Evolutionary conservation across 164 flowering plant genomes (phyloP).

Genomic region (Vitis rupestris): DNA sequence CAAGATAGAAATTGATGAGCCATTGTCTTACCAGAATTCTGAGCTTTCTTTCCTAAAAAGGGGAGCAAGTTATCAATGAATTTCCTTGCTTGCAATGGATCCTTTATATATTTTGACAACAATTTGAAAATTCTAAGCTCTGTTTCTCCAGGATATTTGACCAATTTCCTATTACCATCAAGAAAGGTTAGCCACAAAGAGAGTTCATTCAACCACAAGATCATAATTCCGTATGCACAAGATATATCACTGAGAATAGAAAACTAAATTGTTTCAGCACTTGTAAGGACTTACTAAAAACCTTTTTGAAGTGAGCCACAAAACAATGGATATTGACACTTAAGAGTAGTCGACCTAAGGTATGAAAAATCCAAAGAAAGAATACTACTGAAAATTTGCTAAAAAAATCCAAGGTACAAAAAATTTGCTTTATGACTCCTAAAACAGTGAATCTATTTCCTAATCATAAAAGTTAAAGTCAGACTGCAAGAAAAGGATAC

Average conservation of each 20-base stretch:
- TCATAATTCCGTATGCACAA: not conserved
- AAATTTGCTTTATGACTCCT: too few relatives aligned
- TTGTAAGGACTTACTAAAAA: too few relatives aligned
- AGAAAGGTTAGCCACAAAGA: not conserved
- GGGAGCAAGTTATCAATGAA: conserved; percentile 76
- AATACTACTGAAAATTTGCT: too few relatives aligned
- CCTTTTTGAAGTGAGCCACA: too few relatives aligned
- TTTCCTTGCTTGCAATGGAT: conserved; percentile 42
- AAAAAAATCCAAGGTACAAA: too few relatives aligned
- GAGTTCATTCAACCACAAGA: not conserved
- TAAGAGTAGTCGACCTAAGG: too few relatives aligned
- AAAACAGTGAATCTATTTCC: too few relatives aligned
- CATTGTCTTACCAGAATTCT: conserved; percentile 47
- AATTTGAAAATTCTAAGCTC: conserved; percentile 61
- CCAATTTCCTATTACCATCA: conserved; percentile 40
- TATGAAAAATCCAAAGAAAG: too few relatives aligned
- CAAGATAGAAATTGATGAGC: not conserved
- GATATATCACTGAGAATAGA: not conserved
- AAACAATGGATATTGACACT: too few relatives aligned
- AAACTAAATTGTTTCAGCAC: too few relatives aligned
- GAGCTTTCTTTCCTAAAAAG: conserved; percentile 37
- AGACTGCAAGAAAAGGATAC: too few relatives aligned
- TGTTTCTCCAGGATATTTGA: conserved; percentile 49
- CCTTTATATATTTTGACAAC: conserved; percentile 55
- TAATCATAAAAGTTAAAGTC: too few relatives aligned